Conservation (phyloP, 108 stramenopile species). For the Pelagomonas calceolata region DNA sequence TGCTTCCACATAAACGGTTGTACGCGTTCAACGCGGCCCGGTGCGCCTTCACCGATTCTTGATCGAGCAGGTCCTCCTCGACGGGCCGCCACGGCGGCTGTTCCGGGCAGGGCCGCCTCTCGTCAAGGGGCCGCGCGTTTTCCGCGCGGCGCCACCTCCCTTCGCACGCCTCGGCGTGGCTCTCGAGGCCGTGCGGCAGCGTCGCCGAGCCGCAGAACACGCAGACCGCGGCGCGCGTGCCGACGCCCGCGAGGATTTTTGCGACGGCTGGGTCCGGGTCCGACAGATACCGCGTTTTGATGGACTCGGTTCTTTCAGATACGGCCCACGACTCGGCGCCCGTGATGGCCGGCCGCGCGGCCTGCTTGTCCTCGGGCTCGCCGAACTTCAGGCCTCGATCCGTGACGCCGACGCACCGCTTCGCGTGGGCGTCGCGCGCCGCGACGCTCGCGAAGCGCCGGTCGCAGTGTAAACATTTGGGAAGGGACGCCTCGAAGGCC, state of each 20-base stretch:
- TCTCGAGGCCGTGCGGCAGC: background rate
- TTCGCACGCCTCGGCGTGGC: background rate
- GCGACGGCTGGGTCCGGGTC: background rate
- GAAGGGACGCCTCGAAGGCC: background rate
- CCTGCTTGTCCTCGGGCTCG: background rate
- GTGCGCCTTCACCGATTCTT: background rate
- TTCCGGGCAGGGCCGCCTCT: background rate
- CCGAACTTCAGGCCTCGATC: too few relatives aligned
- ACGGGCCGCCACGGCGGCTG: background rate
- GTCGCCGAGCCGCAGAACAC: background rate
- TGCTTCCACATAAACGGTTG: background rate
- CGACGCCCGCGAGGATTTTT: background rate
- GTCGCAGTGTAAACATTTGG: background rate
- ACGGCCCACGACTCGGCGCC: background rate
- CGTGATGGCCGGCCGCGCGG: background rate
- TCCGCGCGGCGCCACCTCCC: background rate
- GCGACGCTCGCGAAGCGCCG: background rate
- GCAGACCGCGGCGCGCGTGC: background rate
- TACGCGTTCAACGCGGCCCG: background rate
- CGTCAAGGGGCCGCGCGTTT: background rate
- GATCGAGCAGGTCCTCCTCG: background rate
- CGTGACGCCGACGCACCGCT: background rate
- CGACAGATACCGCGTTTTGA: too few relatives aligned
- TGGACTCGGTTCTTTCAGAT: too few relatives aligned
- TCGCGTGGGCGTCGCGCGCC: background rate